Base-by-base conservation (phyloP, 768 basidiomycete species). In the Leccinum fibrillosum region DNA sequence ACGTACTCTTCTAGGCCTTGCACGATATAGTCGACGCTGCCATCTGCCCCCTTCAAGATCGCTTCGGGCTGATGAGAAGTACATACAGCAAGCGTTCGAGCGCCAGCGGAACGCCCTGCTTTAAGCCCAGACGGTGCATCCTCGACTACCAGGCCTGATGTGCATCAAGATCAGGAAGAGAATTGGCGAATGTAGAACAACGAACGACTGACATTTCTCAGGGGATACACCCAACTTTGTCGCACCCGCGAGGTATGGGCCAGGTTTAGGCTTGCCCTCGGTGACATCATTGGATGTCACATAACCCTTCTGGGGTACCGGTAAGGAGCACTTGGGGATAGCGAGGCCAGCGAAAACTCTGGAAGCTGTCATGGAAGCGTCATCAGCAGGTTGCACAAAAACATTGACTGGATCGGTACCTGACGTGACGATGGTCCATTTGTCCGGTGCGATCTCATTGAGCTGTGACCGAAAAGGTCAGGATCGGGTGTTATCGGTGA, bases 391-490 rank as follows among this genome's bases (percentile, higher is more conserved):
- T 26, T 42, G 13, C 48, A 25, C 37, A 28, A 17, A 37, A 19
- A 50, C 25, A 49, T n/a, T 37, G 19, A 21, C 42, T 52, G 37
- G 19, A 51, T 26, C 26, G 11, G 60, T 64, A 66, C 91, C 85
- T 47, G 89, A 92, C 6, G 92, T 94, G 34, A 91, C 89, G 66
- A 95, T 90, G 4, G 90, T 90, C 90, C 91, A 95, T 44, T 60
- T 64, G 12, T 72, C 61, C 2, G 66, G 68, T n/a, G 65, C 64
- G 48, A 69, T 66, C 51, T 56, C 49, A 26, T 39, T 54, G 52
- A 72, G 70, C 71, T 72, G 53, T 13, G 34, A 44, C 48, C 48
- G 34, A 34, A 23, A 34, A 39, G 19, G 44, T 64, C 9, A 11
- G 13, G 9, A 34, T 34, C n/a, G 6, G 23, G 30, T n/a, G 19